Conservation (phyloP, 2,329 filamentous ascomycete species). For the Aspergillus quadricinctus region DNA sequence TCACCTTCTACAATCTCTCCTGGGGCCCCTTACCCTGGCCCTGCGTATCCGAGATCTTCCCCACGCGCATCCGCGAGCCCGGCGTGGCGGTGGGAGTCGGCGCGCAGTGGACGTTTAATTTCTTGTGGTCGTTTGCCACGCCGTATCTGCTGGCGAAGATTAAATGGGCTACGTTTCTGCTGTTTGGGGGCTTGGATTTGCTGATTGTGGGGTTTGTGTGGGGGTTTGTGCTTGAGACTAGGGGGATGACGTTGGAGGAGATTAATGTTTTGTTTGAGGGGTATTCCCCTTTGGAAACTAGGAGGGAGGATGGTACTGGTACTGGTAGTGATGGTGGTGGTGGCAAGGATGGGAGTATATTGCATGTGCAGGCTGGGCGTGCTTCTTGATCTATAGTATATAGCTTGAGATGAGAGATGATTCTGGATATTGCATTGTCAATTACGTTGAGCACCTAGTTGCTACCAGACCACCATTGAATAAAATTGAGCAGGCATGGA, state of each 20-base stretch:
- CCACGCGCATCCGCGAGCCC: slow-evolving; percentile 35
- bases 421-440: background rate
- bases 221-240: slow-evolving; percentile 53
- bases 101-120: slow-evolving; percentile 40
- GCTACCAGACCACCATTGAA: background rate
- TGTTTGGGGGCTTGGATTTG: slow-evolving; percentile 43
- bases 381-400: background rate
- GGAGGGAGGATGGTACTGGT: too few relatives aligned
- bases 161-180: slow-evolving; percentile 44
- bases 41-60: slow-evolving; percentile 37
- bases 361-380: background rate
- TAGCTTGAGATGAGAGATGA: too few relatives aligned
- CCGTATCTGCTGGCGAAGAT: slow-evolving; percentile 44
- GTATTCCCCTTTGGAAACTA: background rate
- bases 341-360: background rate
- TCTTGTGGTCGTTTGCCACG: slow-evolving; percentile 39
- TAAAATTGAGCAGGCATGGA: background rate
- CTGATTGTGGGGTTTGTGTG: slow-evolving; percentile 46
- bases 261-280: slow-evolving; percentile 53
- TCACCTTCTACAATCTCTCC: slow-evolving; percentile 43
- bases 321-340: slow-evolving; percentile 1
- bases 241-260: slow-evolving; percentile 52
- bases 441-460: background rate
- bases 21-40: slow-evolving; percentile 41
- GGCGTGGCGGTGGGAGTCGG: slow-evolving; percentile 38